phyloP scores from a whole-genome alignment of 2,329 filamentous ascomycete species.

The Cladosporium sp. region DNA sequence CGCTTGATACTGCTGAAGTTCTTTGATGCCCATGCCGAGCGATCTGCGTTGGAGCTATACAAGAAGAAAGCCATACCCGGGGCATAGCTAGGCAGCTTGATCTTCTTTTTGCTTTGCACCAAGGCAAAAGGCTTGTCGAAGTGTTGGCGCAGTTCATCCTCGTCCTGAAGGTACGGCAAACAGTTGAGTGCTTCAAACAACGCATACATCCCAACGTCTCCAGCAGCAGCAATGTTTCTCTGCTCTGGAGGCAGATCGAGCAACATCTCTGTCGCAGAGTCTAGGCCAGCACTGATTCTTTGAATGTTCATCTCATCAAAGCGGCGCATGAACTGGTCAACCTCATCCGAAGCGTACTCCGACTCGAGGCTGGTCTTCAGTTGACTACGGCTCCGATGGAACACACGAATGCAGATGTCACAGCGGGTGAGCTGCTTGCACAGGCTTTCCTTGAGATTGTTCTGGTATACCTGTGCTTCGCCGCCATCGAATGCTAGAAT shows the following conservation, averaged over 20 bases:
- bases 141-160: slow-evolving; percentile 49
- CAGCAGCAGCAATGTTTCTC: slow-evolving; percentile 48
- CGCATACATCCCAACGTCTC: slow-evolving; percentile 64
- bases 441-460: slow-evolving; percentile 38
- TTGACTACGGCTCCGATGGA: slow-evolving; percentile 40
- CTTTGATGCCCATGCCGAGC: slow-evolving; percentile 63
- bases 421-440: slow-evolving; percentile 41
- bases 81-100: slow-evolving; percentile 70
- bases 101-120: slow-evolving; percentile 71
- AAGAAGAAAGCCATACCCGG: slow-evolving; percentile 83
- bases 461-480: slow-evolving; percentile 41
- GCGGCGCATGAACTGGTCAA: slow-evolving; percentile 39
- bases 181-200: slow-evolving; percentile 88
- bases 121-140: slow-evolving; percentile 83
- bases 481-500: slow-evolving; percentile 47
- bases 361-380: slow-evolving; percentile 39
- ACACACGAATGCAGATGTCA: slow-evolving; percentile 48
- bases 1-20: slow-evolving; percentile 65
- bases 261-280: slow-evolving; percentile 38
- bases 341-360: slow-evolving; percentile 42
- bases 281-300: slow-evolving; percentile 41
- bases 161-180: slow-evolving; percentile 65
- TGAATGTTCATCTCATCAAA: slow-evolving; percentile 44
- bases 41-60: slow-evolving; percentile 65
- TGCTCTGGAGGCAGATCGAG: slow-evolving; percentile 45